Percentiles rank a stretch among this genome's conserved stretches.
Conservation (phyloP, 2,329 filamentous ascomycete genomes). For the Lachnellula cervina region DNA sequence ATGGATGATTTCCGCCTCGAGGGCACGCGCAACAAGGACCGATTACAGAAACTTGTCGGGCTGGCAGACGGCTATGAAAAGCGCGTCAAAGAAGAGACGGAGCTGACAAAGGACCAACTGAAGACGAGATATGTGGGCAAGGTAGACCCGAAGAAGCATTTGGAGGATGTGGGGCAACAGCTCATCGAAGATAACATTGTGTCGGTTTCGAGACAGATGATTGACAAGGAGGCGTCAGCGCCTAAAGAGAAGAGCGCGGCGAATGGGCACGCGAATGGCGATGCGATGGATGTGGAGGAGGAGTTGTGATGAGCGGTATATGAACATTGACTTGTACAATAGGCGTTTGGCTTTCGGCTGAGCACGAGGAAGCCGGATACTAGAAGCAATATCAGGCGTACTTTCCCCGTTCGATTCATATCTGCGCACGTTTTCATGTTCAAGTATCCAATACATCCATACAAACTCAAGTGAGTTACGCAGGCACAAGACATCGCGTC, state of each 20-base stretch:
- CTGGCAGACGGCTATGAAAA: conserved; percentile 97
- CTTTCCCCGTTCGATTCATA: background rate
- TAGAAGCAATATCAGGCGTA: background rate
- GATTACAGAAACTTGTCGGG: conserved; percentile 79
- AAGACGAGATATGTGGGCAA: conserved; percentile 99
- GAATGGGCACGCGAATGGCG: conserved; percentile 38
- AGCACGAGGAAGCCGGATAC: background rate
- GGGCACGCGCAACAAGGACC: conserved; percentile 78
- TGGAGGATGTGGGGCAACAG: conserved; percentile 93
- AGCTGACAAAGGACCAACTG: conserved; percentile 92
- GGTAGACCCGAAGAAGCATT: conserved; percentile 97
- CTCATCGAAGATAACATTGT: conserved; percentile 99
- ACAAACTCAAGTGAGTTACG: no score
- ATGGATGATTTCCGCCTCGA: conserved; percentile 95
- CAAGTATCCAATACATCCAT: no score
- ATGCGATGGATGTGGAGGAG: conserved; percentile 31
- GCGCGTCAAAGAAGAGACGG: conserved; percentile 97
- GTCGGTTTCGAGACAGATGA: conserved; percentile 97
- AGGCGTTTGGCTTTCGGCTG: conserved; percentile 28
- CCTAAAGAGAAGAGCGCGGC: conserved; percentile 60
- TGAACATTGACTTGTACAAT: conserved; percentile 39
- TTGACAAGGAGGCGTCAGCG: conserved; percentile 96
- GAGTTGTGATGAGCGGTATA: conserved; percentile 39
- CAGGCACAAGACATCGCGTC: no score
- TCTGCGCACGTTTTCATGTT: no score